Evolutionary conservation across 148 eudicot species (phyloP).

Genomic region (Rhododendron molle): DNA sequence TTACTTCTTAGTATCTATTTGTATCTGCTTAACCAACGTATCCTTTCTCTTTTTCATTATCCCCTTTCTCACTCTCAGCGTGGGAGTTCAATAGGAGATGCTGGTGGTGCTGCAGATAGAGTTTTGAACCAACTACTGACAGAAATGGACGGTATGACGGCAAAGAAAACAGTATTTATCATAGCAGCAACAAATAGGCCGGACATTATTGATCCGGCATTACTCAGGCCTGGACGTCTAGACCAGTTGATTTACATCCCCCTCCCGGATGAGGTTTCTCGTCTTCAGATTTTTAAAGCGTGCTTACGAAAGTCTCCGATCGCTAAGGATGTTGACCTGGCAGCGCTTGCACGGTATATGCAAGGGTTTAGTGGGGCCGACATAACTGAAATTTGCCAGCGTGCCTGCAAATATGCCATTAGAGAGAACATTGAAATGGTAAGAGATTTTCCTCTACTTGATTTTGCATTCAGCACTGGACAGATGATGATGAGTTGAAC

Average conservation of each 20-base stretch:
- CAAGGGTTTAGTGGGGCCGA: neutral
- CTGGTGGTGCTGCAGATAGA: conserved; percentile 1
- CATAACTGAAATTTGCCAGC: conserved; percentile 1
- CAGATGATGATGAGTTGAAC: neutral
- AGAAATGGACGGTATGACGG: neutral
- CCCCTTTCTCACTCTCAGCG: conserved; percentile 10
- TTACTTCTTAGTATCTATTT: neutral
- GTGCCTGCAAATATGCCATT: conserved; percentile 3
- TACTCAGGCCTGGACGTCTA: neutral
- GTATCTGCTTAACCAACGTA: neutral
- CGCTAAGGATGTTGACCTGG: neutral
- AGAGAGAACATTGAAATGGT: neutral
- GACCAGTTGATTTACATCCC: conserved; percentile 4
- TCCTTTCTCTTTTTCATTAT: neutral
- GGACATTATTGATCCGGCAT: neutral
- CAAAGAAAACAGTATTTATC: neutral
- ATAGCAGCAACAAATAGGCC: conserved; percentile 3
- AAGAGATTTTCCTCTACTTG: neutral
- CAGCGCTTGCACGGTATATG: neutral
- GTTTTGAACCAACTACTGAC: conserved; percentile 6
- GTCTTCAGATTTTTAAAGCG: neutral
- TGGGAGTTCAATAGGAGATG: conserved; percentile 22
- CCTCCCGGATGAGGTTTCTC: neutral
- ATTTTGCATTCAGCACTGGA: neutral
- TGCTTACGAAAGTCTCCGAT: neutral